A percentile compares a stretch with the other conserved stretches of the same genome.
These are phyloP conservation scores for Sphaerulina vaccinii DNA, from an alignment of 2,329 filamentous ascomycete species.

Conservation along the genomic window DNA sequence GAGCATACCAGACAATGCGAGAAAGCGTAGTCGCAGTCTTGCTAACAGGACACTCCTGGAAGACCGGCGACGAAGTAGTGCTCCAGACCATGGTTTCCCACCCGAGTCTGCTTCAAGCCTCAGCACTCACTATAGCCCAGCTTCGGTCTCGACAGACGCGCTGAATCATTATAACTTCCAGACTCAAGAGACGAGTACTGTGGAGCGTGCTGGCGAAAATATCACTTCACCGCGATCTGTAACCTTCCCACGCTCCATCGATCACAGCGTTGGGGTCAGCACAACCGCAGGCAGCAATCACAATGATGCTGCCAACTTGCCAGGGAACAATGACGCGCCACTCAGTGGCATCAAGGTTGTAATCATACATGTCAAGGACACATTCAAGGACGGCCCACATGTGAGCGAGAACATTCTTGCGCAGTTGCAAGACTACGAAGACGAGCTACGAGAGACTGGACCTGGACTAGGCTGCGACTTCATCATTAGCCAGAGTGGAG, in stretches of 20 bases:
- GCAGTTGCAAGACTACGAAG: conserved; percentile 67
- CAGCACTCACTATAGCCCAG: conserved; percentile 1
- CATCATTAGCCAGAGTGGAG: conserved; percentile 66
- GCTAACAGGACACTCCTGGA: conserved; percentile 25
- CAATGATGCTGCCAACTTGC: neutral
- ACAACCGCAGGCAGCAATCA: conserved; percentile 4
- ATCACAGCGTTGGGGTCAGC: conserved; percentile 2
- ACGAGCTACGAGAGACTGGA: conserved; percentile 44
- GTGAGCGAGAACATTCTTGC: conserved; percentile 66
- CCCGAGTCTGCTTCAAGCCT: neutral
- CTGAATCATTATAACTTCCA: conserved; percentile 21
- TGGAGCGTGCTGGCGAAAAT: neutral
- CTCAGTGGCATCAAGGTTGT: conserved; percentile 75
- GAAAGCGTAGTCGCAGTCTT: conserved; percentile 38
- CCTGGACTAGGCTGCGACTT: conserved; percentile 76
- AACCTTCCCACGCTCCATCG: conserved; percentile 11
- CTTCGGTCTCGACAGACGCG: conserved; percentile 21
- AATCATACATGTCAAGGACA: conserved; percentile 88
- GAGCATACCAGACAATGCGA: conserved; percentile 26
- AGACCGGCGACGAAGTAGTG: conserved; percentile 22
- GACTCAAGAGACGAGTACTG: neutral
- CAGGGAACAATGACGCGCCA: conserved; percentile 41
- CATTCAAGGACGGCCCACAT: conserved; percentile 66
- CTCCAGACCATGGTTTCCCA: conserved; percentile 14
- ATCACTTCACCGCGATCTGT: conserved; percentile 25